Evolutionary conservation across 805 yeast genomes (phyloP).

Genomic region (Saccharomycopsis olivae): DNA sequence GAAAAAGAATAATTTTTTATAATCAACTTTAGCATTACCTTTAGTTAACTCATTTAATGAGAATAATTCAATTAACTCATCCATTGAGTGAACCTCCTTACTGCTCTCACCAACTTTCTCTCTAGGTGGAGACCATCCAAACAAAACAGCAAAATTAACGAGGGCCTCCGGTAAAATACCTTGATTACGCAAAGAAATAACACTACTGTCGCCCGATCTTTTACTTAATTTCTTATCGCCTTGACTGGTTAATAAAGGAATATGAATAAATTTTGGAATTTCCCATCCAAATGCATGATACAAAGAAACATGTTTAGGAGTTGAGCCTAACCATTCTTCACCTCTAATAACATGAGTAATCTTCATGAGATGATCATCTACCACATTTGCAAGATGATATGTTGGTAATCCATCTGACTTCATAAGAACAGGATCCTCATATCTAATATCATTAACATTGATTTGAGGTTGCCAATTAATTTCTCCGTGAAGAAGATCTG

Average conservation of each 20-base stretch:
- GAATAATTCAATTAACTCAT: conserved; percentile 46
- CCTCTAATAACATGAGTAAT: conserved; percentile 94
- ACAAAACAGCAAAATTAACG: conserved; percentile 74
- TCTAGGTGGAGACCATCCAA: conserved; percentile 90
- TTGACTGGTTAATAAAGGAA: conserved; percentile 73
- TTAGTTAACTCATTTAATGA: conserved; percentile 67
- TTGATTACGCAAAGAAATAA: conserved; percentile 34
- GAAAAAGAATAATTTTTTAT: conserved; percentile 61
- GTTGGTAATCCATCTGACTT: conserved; percentile 96
- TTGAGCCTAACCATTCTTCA: conserved; percentile 95
- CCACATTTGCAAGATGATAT: conserved; percentile 90
- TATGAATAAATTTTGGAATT: conserved; percentile 76
- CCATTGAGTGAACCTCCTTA: conserved; percentile 41
- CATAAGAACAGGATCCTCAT: conserved; percentile 79
- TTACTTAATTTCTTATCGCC: conserved; percentile 74
- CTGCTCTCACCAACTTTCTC: conserved; percentile 33
- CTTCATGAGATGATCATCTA: conserved; percentile 89
- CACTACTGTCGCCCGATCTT: conserved; percentile 73
- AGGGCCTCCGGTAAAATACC: conserved; percentile 84
- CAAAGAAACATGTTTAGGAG: conserved; percentile 86
- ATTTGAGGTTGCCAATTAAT: conserved; percentile 72
- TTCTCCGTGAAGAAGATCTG: conserved; percentile 70
- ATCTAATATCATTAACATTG: conserved; percentile 59
- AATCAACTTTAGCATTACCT: conserved; percentile 90
- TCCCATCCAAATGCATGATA: conserved; percentile 81